phyloP scores from a whole-genome alignment of 768 basidiomycete genomes.

The Trametopsis cervina region DNA sequence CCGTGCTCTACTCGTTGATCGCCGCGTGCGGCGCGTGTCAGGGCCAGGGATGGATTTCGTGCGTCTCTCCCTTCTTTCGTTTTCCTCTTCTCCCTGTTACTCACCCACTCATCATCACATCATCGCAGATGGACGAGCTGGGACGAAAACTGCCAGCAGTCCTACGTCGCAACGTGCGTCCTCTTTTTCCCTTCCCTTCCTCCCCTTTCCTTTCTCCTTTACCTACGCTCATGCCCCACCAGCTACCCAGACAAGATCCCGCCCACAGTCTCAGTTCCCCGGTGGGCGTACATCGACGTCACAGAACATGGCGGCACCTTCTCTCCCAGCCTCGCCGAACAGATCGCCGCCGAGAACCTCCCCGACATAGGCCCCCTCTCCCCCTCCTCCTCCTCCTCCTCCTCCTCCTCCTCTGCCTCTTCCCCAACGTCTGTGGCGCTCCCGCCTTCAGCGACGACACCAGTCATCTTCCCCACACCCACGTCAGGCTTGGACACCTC shows the following conservation, averaged over 20 bases:
- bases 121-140: constrained; percentile 42
- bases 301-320: constrained; percentile 24
- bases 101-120: no score
- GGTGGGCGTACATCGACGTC: constrained; percentile 58
- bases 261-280: constrained; percentile 40
- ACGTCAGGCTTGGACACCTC: no score
- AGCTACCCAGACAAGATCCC: constrained; percentile 46
- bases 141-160: constrained; percentile 38
- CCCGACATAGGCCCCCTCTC: constrained; percentile 1
- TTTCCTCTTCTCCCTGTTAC: background rate
- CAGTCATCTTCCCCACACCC: no score
- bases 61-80: constrained; percentile 12
- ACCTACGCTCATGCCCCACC: no score
- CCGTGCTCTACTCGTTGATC: constrained; percentile 47
- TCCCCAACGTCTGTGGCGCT: background rate
- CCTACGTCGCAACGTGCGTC: constrained; percentile 27
- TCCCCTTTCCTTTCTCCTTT: no score
- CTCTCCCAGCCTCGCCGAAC: constrained; percentile 1
- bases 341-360: background rate
- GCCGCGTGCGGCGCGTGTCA: constrained; percentile 57
- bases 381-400: background rate
- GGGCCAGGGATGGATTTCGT: constrained; percentile 32
- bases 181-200: no score
- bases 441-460: no score
- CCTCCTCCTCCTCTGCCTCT: background rate